phyloP scores from a whole-genome alignment of 139 green algal genomes.

The Picochlorum sp. region DNA sequence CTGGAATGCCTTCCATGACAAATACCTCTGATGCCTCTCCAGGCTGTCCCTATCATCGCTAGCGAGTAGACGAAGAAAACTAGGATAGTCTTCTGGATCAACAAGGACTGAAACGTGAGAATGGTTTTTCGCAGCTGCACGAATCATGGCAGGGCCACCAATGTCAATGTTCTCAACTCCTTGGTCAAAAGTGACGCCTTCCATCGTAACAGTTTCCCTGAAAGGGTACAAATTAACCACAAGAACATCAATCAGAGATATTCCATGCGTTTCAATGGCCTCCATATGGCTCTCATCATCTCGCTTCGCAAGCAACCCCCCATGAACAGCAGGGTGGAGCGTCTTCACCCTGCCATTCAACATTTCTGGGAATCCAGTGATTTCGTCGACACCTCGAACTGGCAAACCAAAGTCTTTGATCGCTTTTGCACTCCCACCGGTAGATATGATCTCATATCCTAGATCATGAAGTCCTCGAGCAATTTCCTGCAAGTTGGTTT shows the following conservation, averaged over 20 bases:
- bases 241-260: conserved; percentile 91
- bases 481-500: conserved; percentile 67
- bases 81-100: conserved; percentile 62
- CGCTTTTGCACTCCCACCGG: conserved; percentile 80
- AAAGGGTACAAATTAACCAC: conserved; percentile 99
- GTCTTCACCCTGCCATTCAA: conserved; percentile 97
- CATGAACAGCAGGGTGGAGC: conserved; percentile 93
- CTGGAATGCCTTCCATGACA: conserved; percentile 99
- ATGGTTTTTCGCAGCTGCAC: conserved; percentile 89
- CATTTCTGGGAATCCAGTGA: conserved; percentile 98
- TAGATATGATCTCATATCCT: conserved; percentile 91
- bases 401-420: conserved; percentile 71
- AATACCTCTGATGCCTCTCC: conserved; percentile 47
- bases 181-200: conserved; percentile 17
- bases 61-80: conserved; percentile 59
- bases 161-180: conserved; percentile 99
- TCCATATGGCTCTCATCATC: conserved; percentile 73
- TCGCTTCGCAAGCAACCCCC: conserved; percentile 89
- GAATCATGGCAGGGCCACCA: conserved; percentile 95
- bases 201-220: conserved; percentile 76
- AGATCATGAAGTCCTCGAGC: conserved; percentile 71
- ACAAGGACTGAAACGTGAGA: conserved; percentile 75
- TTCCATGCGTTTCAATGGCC: conserved; percentile 75
- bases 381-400: conserved; percentile 77
- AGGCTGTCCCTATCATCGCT: conserved; percentile 11